Evolutionary conservation across 1,284 basidiomycete genomes (phyloP).

Genomic region (Pisolithus thermaeus): DNA sequence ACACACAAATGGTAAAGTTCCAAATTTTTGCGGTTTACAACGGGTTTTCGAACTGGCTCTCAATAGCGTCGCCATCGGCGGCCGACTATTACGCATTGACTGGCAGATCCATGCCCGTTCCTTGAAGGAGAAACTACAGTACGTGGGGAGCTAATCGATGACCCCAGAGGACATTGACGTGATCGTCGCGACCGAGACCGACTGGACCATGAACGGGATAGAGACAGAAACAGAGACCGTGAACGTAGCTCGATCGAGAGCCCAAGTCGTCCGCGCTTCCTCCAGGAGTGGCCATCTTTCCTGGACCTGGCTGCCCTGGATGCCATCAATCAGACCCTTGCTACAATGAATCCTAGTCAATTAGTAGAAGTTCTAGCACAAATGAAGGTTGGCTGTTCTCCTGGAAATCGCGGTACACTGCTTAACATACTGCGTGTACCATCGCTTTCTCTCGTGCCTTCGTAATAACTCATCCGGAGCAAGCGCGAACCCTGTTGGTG

Average conservation of each 20-base stretch:
- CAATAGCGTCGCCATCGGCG: conserved; percentile 77
- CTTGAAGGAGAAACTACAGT: conserved; percentile 61
- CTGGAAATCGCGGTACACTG: conserved; percentile 16
- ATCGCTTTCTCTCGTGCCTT: conserved; percentile 56
- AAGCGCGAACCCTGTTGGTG: conserved; percentile 76
- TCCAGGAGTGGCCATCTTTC: conserved; percentile 69
- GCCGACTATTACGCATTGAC: conserved; percentile 81
- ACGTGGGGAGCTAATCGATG: conserved; percentile 39
- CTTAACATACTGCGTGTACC: conserved; percentile 18
- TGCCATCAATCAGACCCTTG: conserved; percentile 83
- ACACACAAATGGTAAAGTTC: no score
- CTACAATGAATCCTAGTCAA: conserved; percentile 77
- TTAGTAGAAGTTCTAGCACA: conserved; percentile 94
- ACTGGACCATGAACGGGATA: conserved; percentile 10
- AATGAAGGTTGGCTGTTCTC: conserved; percentile 76
- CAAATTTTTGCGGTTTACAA: no score
- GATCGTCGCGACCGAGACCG: conserved; percentile 34
- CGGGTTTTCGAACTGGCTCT: conserved; percentile 27
- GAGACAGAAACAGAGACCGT: conserved; percentile 8
- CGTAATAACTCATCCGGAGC: conserved; percentile 86
- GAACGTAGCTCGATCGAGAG: conserved; percentile 25
- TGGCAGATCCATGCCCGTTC: conserved; percentile 58
- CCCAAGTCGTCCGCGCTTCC: conserved; percentile 61
- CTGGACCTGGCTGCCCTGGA: conserved; percentile 78
- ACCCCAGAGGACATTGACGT: conserved; percentile 51